Base-by-base conservation (phyloP, 139 green algal species). In the Diplosphaera chodatii region DNA sequence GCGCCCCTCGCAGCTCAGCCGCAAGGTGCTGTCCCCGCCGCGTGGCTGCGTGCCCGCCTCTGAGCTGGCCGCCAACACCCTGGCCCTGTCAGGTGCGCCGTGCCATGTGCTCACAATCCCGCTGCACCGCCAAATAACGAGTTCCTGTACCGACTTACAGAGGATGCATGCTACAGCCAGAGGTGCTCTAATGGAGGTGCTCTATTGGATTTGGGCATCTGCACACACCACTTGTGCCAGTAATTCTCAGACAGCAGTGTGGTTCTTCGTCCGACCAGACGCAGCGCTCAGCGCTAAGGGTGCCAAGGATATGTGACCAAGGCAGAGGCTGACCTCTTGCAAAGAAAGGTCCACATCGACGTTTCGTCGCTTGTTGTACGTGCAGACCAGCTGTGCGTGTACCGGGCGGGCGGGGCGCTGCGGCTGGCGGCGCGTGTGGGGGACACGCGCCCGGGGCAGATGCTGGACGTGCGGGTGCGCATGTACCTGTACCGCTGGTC, bases 381-480 rank as follows among this genome's bases (percentile, higher is more conserved):
- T 59, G 48, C 48, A 59, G 48, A 59, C 16, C 48, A 59, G 48
- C 48, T 59, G 48, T 59, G 48, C 48, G 48, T 59, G 48, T 23
- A 10, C 3, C 48, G 48, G 18, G 13, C 22, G 3, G 18, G 48
- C 48, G 48, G 48, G 22, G 48, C 8, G 16, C 22, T 59, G 48
- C 48, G 48, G 48, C 48, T 59, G 16, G 8, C 48, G 3, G 48
- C 18, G 10, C 48, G 48, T 18, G 18, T 89, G 16, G 86, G 86
- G 18, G 87, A 94, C 76, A 89, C 86, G 0, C 91, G 88, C 67
- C 87, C 89, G 30, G 89, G 85, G 37, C 90, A 96, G 70, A 88
- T 89, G 78, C 55, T 89, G 40, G 80, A 91, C 56, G 80, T 91
- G 4, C 72, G 48, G 1, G 79, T 90, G 27, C 40, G 73, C 1